A percentile compares a stretch with the other conserved stretches of the same genome.
phyloP scores from a whole-genome alignment of 495 filamentous ascomycete species.

The Penicillium salamii region DNA sequence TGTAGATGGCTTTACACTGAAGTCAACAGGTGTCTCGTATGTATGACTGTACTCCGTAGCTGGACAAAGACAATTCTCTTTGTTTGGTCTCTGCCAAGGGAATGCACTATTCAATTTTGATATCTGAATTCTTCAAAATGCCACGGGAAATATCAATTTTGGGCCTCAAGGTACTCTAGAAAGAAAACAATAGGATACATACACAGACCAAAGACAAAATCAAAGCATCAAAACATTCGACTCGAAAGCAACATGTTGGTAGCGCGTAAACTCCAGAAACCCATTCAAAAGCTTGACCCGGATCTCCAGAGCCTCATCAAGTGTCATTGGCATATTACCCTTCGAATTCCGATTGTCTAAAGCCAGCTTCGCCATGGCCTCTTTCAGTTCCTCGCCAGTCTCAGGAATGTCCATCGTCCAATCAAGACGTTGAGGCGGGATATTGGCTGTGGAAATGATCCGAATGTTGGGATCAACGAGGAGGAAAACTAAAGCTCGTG shows the following conservation, averaged over 20 bases:
- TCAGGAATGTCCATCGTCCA: slow-evolving; percentile 29
- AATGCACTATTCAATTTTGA: too few species aligned
- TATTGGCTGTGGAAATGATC: slow-evolving; percentile 53
- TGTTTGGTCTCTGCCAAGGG: too few species aligned
- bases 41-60: too few species aligned
- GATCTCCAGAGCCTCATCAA: slow-evolving; percentile 32
- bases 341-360: slow-evolving; percentile 28
- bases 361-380: slow-evolving; percentile 23
- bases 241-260: slow-evolving; percentile 36
- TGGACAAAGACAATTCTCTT: too few species aligned
- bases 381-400: slow-evolving; percentile 4
- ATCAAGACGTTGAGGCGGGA: slow-evolving; percentile 51
- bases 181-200: not conserved
- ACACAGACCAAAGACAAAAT: not conserved
- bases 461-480: slow-evolving; percentile 55
- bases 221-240: slow-evolving; percentile 27
- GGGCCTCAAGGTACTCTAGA: not conserved
- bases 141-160: not conserved
- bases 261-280: slow-evolving; percentile 25
- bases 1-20: too few species aligned
- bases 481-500: slow-evolving; percentile 47
- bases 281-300: slow-evolving; percentile 28
- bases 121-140: too few species aligned
- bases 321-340: slow-evolving; percentile 30
- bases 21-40: too few species aligned